Evolutionary conservation across 345 rosid genomes (phyloP), one percentile per base, ranked within the genome.

Genomic region (Populus deltoides): DNA sequence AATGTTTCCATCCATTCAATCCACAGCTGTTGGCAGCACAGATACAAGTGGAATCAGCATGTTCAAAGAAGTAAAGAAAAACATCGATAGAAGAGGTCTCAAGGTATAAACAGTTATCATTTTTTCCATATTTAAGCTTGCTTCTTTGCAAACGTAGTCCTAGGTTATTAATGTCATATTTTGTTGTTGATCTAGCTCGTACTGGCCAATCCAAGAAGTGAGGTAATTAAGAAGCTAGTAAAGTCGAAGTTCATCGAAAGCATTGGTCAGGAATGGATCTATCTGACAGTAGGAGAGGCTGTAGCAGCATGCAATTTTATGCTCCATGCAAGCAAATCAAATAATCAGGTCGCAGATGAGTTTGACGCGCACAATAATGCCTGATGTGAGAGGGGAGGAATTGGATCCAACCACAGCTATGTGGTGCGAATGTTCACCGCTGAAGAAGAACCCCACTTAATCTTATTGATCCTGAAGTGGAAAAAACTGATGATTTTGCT

Each of bases 21-120:
- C 76, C 18, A 36, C 78, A 73, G 84, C 78, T 61, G 55, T 81
- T 69, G 84, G 84, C 8, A 81, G 80, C 81, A 77, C 77, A 59
- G 84, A 81, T 33, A 78, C 84, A 72, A 81, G 84, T 72, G 84
- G 84, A 38, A 81, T 81, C 61, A 51, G 78, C 45, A 77, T 78
- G 78, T 29, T 78, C 3, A 68, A 74, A 29, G 84, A 81, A 74
- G 39, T 73, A 8, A 81, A 77, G 71, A 78, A 81, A 77, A 74
- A 63, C 59, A 63, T 76, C 1, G 78, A 78, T 8, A 78, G 81
- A 63, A 81, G 68, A 74, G 68, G 39, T 29, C 81, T 70, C 13
- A 77, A 63, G 78, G 84, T 81, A 77, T 31, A n/a, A 24, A 59
- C 25, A 24, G 29, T n/a, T 24, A n/a, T 24, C 29, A 24, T 0